Conservation (phyloP, 148 eudicot species). For the Nepenthes mirabilis region DNA sequence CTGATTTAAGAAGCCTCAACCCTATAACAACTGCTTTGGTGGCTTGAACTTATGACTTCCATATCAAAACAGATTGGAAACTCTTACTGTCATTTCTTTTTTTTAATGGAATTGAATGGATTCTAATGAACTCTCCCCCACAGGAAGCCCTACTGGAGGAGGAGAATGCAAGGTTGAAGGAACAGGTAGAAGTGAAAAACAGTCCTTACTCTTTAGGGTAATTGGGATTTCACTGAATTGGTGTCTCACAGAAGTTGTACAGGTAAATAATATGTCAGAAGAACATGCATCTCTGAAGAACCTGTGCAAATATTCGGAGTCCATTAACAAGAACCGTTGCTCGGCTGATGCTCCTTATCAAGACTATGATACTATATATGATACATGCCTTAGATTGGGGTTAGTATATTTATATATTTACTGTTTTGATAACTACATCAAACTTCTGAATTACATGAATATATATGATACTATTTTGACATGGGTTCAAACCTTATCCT, state of each 20-base stretch:
- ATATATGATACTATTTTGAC: too few species aligned
- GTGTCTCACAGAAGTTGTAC: too few species aligned
- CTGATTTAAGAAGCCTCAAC: too few species aligned
- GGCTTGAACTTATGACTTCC: background rate
- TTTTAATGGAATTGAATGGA: too few species aligned
- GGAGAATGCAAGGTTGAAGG: conserved; percentile 7
- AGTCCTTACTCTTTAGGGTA: too few species aligned
- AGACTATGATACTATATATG: conserved; percentile 7
- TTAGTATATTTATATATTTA: background rate
- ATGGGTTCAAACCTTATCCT: too few species aligned
- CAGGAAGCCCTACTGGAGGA: conserved; percentile 13
- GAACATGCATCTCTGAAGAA: too few species aligned
- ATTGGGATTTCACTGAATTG: too few species aligned
- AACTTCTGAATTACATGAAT: too few species aligned
- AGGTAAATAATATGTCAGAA: too few species aligned
- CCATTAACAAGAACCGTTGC: background rate
- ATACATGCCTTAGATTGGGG: conserved; percentile 17
- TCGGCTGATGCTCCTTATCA: background rate
- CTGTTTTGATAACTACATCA: background rate
- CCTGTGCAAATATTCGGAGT: background rate
- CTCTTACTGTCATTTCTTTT: too few species aligned
- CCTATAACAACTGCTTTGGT: too few species aligned
- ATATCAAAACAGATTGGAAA: background rate
- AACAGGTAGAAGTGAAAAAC: background rate
- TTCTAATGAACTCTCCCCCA: background rate